A percentile compares a stretch with the other conserved stretches of the same genome.
These are phyloP conservation scores for Aphanocladium album DNA, from an alignment of 2,329 filamentous ascomycete species.

Conservation along the genomic window DNA sequence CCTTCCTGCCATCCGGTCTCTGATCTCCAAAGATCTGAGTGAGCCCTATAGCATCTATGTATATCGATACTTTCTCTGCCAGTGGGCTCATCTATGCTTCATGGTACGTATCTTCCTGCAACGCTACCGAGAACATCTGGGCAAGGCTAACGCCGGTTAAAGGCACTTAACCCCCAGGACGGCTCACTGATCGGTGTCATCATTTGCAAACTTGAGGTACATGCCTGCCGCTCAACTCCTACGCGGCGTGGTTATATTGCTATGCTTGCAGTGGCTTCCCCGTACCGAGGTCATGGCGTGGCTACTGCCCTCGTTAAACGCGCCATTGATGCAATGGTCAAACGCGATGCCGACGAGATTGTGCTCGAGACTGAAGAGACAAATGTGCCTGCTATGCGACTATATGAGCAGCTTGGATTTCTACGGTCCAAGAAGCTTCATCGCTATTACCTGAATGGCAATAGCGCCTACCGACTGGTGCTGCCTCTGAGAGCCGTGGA, in stretches of 20 bases:
- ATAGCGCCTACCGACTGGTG: conserved; percentile 85
- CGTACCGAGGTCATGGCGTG: conserved; percentile 78
- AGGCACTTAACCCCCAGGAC: conserved; percentile 58
- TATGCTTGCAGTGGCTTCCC: conserved; percentile 87
- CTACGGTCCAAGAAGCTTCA: conserved; percentile 87
- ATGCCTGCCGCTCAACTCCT: conserved; percentile 71
- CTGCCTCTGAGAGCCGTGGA: conserved; percentile 63
- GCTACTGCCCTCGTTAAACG: conserved; percentile 82
- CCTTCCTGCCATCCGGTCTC: conserved; percentile 78
- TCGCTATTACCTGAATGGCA: conserved; percentile 94
- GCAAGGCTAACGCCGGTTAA: background rate
- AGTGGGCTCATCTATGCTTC: conserved; percentile 97
- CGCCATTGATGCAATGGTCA: conserved; percentile 87
- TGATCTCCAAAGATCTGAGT: conserved; percentile 94
- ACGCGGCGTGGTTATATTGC: conserved; percentile 90
- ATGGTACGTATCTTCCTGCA: conserved; percentile 55
- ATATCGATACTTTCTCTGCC: conserved; percentile 94
- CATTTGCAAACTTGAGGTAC: conserved; percentile 88
- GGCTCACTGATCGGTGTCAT: conserved; percentile 78
- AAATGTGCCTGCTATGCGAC: conserved; percentile 80
- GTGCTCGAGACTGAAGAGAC: conserved; percentile 94
- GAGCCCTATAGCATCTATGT: conserved; percentile 99
- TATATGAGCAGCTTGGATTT: conserved; percentile 92
- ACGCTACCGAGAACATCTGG: conserved; percentile 11
- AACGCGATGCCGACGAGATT: conserved; percentile 81